Conservation (phyloP, 192 early-diverging fungal species). For the Phlyctochytrium bullatum region DNA sequence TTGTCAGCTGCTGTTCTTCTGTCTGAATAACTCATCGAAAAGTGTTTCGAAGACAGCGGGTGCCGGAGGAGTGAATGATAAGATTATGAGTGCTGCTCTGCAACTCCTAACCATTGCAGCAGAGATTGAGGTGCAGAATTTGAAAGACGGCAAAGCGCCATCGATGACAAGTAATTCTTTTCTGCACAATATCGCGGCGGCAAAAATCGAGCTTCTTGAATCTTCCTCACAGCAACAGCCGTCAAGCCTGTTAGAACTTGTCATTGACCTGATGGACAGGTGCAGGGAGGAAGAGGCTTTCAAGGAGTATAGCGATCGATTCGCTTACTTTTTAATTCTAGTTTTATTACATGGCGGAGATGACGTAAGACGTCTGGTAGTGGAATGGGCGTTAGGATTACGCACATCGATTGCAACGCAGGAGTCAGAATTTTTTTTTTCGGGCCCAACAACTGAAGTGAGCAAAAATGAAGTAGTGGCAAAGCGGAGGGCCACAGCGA, state of each 20-base stretch:
- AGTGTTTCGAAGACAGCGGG: background rate
- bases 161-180: no score
- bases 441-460: no score
- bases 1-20: slow-evolving; percentile 1
- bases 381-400: slow-evolving; percentile 8
- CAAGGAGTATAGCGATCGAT: slow-evolving; percentile 58
- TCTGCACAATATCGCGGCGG: background rate
- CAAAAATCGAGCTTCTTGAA: background rate
- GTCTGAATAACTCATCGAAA: background rate
- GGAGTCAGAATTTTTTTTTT: background rate
- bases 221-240: background rate
- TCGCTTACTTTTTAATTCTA: slow-evolving; percentile 62
- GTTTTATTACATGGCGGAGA: slow-evolving; percentile 65
- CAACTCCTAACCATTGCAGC: slow-evolving; percentile 79
- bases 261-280: slow-evolving; percentile 66
- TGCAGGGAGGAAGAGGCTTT: slow-evolving; percentile 69
- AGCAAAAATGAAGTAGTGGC: slow-evolving; percentile 70
- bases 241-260: slow-evolving; percentile 65
- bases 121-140: slow-evolving; percentile 22
- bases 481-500: slow-evolving; percentile 66
- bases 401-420: slow-evolving; percentile 20
- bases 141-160: no score
- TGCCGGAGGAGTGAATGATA: slow-evolving; percentile 38
- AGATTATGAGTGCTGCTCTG: slow-evolving; percentile 74
- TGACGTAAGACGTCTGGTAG: slow-evolving; percentile 19